phyloP scores from a whole-genome alignment of 306 rosid species.

The Castanea sativa region DNA sequence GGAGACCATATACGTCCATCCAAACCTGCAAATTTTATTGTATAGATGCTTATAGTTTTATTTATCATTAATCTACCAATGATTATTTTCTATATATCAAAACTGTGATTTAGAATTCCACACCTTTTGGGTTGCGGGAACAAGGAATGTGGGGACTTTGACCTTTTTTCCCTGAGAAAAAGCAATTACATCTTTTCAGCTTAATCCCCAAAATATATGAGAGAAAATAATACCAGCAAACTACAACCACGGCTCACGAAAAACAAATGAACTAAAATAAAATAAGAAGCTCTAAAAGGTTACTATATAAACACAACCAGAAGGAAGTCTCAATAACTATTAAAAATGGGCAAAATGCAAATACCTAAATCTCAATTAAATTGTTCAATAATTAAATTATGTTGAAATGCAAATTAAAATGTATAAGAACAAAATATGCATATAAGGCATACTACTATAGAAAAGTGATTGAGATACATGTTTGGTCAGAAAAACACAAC shows the following conservation, averaged over 20 bases:
- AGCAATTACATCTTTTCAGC: slow-evolving; percentile 5
- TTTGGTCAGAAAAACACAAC: neutral
- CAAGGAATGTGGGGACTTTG: slow-evolving; percentile 96
- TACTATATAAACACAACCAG: neutral
- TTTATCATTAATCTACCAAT: slow-evolving; percentile 14
- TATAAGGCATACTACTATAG: neutral
- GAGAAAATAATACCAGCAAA: slow-evolving; percentile 5
- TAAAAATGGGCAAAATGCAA: neutral
- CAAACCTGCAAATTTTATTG: slow-evolving; percentile 61
- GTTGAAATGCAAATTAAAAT: neutral
- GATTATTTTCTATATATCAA: neutral
- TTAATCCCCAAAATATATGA: neutral
- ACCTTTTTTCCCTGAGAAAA: slow-evolving; percentile 80
- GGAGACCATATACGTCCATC: slow-evolving; percentile 78
- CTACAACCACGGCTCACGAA: neutral
- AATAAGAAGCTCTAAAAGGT: neutral
- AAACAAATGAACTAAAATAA: neutral
- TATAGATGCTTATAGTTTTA: neutral
- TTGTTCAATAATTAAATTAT: neutral
- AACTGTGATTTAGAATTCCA: slow-evolving; percentile 8
- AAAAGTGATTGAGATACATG: neutral
- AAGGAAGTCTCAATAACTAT: neutral
- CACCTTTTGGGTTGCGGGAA: slow-evolving; percentile 99
- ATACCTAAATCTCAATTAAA: neutral
- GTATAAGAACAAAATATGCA: neutral